phyloP scores from a whole-genome alignment of 2,329 filamentous ascomycete genomes.

The Colletotrichum cereale region DNA sequence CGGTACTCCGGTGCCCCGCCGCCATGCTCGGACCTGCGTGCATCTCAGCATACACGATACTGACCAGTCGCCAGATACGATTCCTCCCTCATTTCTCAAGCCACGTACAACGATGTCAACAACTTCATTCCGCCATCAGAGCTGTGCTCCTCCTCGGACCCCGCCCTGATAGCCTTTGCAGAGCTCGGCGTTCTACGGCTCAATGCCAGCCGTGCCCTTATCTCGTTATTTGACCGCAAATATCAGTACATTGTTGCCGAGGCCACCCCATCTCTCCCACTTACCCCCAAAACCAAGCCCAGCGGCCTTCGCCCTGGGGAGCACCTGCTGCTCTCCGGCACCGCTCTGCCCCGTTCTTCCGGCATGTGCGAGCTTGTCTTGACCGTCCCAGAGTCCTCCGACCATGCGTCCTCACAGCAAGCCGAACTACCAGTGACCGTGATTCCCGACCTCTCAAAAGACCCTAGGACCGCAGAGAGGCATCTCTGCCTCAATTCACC shows the following conservation, averaged over 20 bases:
- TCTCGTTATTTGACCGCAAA: slow-evolving; percentile 65
- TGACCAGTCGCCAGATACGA: slow-evolving; percentile 36
- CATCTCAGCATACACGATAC: not conserved
- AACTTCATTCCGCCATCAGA: slow-evolving; percentile 42
- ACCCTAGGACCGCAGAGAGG: slow-evolving; percentile 48
- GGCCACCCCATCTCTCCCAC: slow-evolving; percentile 56
- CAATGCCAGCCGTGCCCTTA: slow-evolving; percentile 53
- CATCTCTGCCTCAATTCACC: slow-evolving; percentile 44
- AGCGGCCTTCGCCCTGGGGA: slow-evolving; percentile 7
- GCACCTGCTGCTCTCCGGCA: slow-evolving; percentile 45
- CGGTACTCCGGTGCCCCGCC: not conserved
- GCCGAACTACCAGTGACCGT: slow-evolving; percentile 49
- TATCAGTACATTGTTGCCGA: slow-evolving; percentile 65
- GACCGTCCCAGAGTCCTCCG: not conserved
- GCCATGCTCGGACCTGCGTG: no score
- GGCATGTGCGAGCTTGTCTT: slow-evolving; percentile 49
- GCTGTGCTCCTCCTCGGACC: slow-evolving; percentile 49
- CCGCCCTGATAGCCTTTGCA: slow-evolving; percentile 61
- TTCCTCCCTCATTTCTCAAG: slow-evolving; percentile 13
- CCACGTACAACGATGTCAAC: slow-evolving; percentile 42
- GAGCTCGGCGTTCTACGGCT: slow-evolving; percentile 61
- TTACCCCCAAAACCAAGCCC: slow-evolving; percentile 49
- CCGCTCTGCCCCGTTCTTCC: slow-evolving; percentile 45
- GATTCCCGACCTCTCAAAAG: slow-evolving; percentile 49
- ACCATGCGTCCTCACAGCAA: not conserved